Percentiles rank a stretch among this genome's conserved stretches.
These are phyloP conservation scores for Holtermanniella nyarrowii DNA, from an alignment of 768 basidiomycete species.

Conservation along the genomic window DNA sequence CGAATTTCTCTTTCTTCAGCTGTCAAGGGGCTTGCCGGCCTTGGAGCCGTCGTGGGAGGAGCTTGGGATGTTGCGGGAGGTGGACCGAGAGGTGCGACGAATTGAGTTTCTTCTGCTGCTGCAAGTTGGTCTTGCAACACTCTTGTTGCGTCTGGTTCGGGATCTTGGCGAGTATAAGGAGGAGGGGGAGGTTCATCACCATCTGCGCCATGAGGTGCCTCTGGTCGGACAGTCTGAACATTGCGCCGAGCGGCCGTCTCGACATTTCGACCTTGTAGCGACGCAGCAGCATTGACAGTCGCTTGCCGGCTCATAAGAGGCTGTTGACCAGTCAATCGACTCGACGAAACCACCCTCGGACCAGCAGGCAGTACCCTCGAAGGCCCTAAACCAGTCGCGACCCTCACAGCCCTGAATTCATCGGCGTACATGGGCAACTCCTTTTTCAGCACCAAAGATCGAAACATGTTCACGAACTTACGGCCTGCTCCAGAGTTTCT, in stretches of 20 bases:
- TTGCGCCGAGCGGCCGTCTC: background rate
- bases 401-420: slow-evolving; percentile 20
- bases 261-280: slow-evolving; percentile 1
- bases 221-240: background rate
- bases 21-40: slow-evolving; percentile 8
- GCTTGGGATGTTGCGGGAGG: background rate
- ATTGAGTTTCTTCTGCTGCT: slow-evolving; percentile 17
- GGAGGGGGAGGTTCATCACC: slow-evolving; percentile 32
- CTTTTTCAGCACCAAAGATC: background rate
- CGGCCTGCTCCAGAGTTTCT: slow-evolving; percentile 28
- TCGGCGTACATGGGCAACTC: slow-evolving; percentile 22
- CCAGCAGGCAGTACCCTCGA: slow-evolving; percentile 21
- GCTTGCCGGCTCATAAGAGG: too few species aligned
- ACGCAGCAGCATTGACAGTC: background rate
- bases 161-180: slow-evolving; percentile 34
- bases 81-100: background rate
- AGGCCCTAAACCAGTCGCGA: slow-evolving; percentile 19
- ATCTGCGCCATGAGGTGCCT: background rate
- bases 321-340: slow-evolving; percentile 1
- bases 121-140: slow-evolving; percentile 29
- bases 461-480: slow-evolving; percentile 12
- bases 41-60: slow-evolving; percentile 1
- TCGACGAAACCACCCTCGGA: slow-evolving; percentile 8
- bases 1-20: slow-evolving; percentile 18
- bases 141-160: slow-evolving; percentile 36